Percentiles rank a stretch among this genome's conserved stretches.
phyloP scores from a whole-genome alignment of 768 basidiomycete genomes.

The Boletus edulis region DNA sequence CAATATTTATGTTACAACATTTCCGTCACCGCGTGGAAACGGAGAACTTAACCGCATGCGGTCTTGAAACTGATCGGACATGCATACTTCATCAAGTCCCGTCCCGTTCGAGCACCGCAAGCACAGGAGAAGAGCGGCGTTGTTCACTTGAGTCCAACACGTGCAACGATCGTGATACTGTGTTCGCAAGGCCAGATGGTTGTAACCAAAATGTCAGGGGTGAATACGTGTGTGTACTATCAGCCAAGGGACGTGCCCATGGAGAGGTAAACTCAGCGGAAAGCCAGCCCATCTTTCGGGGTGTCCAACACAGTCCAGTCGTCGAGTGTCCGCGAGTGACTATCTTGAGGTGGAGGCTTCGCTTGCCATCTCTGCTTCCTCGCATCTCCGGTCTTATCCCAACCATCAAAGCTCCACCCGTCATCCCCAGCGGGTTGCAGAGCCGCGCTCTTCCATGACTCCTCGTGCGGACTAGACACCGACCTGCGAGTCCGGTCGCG shows the following conservation, averaged over 20 bases:
- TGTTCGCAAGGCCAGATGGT: no score
- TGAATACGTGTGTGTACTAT: neutral
- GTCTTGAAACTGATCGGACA: conserved; percentile 1
- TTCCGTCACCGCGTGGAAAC: neutral
- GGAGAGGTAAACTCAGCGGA: neutral
- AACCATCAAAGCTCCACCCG: conserved; percentile 50
- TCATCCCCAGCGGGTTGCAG: conserved; percentile 32
- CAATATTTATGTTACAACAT: no score
- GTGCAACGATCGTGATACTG: no score
- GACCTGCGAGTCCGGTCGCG: conserved; percentile 21
- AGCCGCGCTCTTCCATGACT: conserved; percentile 45
- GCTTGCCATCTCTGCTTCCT: neutral
- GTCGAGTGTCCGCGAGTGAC: neutral
- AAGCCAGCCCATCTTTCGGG: neutral
- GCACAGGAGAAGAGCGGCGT: neutral
- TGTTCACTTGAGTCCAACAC: neutral
- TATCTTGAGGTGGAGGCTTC: neutral
- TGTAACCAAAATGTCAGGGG: neutral
- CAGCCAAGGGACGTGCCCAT: no score
- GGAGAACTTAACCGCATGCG: neutral
- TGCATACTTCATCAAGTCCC: neutral
- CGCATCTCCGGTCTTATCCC: conserved; percentile 26
- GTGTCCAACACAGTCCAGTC: conserved; percentile 1
- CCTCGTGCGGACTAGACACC: conserved; percentile 12
- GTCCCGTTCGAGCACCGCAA: neutral